phyloP scores from a whole-genome alignment of 169 alveolate genomes.

The Theileria parva region DNA sequence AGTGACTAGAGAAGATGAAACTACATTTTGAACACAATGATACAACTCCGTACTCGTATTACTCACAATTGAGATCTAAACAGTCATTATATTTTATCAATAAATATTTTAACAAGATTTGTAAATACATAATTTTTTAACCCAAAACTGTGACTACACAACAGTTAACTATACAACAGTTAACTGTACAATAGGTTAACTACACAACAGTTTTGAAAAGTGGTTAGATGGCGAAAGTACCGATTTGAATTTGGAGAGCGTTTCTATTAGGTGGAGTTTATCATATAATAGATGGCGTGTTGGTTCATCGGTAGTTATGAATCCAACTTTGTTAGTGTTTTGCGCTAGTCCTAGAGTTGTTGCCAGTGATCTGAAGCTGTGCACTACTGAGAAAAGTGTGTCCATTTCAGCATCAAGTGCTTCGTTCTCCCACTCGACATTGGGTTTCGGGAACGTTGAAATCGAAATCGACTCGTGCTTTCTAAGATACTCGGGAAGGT shows the following conservation, averaged over 20 bases:
- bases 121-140: background rate
- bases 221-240: conserved; percentile 19
- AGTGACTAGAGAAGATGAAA: conserved; percentile 22
- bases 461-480: conserved; percentile 65
- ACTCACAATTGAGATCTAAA: conserved; percentile 35
- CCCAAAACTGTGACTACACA: background rate
- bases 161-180: background rate
- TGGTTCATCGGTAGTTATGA: conserved; percentile 56
- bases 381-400: conserved; percentile 66
- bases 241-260: conserved; percentile 57
- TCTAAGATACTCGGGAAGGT: conserved; percentile 79
- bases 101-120: background rate
- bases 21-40: conserved; percentile 57
- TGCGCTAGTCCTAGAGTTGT: conserved; percentile 78
- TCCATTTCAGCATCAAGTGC: conserved; percentile 52
- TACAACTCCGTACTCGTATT: conserved; percentile 26
- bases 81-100: background rate
- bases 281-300: conserved; percentile 47
- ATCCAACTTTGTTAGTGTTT: conserved; percentile 67
- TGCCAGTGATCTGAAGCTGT: conserved; percentile 71
- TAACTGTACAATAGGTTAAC: no score
- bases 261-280: conserved; percentile 61
- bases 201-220: no score
- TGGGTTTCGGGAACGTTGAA: conserved; percentile 62
- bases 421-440: conserved; percentile 51